Evolutionary conservation across 768 basidiomycete genomes (phyloP).

Genomic region (Tulasnella sp.): DNA sequence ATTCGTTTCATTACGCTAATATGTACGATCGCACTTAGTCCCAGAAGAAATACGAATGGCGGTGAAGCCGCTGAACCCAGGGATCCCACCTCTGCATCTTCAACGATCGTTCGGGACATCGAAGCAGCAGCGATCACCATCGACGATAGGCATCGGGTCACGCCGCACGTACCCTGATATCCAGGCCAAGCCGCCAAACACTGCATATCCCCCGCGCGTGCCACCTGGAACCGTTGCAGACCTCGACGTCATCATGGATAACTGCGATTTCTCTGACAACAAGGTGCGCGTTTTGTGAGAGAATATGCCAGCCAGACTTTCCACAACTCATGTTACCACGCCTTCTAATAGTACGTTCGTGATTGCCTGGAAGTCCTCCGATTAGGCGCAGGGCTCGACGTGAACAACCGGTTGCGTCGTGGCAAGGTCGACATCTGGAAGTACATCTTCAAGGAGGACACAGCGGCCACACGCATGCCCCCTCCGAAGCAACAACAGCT

Average conservation of each 20-base stretch:
- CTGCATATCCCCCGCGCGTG: slow-evolving; percentile 82
- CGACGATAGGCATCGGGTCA: slow-evolving; percentile 61
- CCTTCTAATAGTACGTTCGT: slow-evolving; percentile 64
- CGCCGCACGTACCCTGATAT: slow-evolving; percentile 69
- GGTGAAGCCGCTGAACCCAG: slow-evolving; percentile 53
- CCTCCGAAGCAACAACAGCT: slow-evolving; percentile 7
- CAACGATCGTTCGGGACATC: slow-evolving; percentile 3
- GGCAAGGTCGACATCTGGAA: slow-evolving; percentile 74
- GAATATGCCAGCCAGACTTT: no score
- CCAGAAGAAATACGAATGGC: slow-evolving; percentile 56
- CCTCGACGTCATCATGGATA: slow-evolving; percentile 80
- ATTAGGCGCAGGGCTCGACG: slow-evolving; percentile 82
- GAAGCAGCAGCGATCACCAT: slow-evolving; percentile 27
- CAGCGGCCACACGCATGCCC: slow-evolving; percentile 17
- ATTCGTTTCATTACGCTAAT: not conserved
- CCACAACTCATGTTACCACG: slow-evolving; percentile 18
- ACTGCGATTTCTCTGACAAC: slow-evolving; percentile 78
- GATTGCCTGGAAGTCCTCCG: slow-evolving; percentile 93
- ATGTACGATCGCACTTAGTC: slow-evolving; percentile 34
- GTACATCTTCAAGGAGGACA: slow-evolving; percentile 69
- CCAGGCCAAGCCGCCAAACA: slow-evolving; percentile 44
- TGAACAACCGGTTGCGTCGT: slow-evolving; percentile 59
- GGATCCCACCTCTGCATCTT: slow-evolving; percentile 49
- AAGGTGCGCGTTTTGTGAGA: slow-evolving; percentile 44
- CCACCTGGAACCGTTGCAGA: slow-evolving; percentile 76